Percentiles rank a stretch among this genome's conserved stretches.
Conservation (phyloP, 495 filamentous ascomycete species). For the Neurospora cerealis region DNA sequence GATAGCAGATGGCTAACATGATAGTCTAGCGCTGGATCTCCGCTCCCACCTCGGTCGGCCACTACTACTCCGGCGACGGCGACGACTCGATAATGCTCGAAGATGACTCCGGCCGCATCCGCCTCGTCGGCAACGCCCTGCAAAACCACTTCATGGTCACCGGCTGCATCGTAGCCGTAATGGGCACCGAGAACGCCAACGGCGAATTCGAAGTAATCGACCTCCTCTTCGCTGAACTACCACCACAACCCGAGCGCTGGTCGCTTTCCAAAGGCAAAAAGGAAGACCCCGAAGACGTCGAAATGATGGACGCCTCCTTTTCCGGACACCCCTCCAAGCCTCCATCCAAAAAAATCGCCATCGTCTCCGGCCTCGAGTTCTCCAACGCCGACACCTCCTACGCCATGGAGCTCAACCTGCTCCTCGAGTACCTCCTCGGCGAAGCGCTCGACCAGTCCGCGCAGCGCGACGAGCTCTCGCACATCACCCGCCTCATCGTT, state of each 20-base stretch:
- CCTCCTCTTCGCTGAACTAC: conserved; percentile 74
- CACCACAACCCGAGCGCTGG: conserved; percentile 74
- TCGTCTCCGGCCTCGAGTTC: conserved; percentile 82
- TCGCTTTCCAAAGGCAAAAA: conserved; percentile 32
- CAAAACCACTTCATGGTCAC: conserved; percentile 65
- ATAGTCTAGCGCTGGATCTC: conserved; percentile 64
- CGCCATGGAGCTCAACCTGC: conserved; percentile 59
- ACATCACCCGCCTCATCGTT: conserved; percentile 78
- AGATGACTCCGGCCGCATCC: conserved; percentile 89
- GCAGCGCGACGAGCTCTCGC: conserved; percentile 45
- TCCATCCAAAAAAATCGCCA: conserved; percentile 59
- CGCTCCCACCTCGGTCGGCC: conserved; percentile 67
- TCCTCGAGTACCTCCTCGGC: conserved; percentile 81
- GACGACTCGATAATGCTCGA: conserved; percentile 74
- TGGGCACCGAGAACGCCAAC: conserved; percentile 86
- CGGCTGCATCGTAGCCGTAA: conserved; percentile 78
- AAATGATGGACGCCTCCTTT: conserved; percentile 30
- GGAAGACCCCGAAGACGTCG: conserved; percentile 30
- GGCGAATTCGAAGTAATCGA: conserved; percentile 92
- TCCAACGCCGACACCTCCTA: conserved; percentile 61
- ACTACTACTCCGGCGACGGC: conserved; percentile 56
- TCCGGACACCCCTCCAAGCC: conserved; percentile 7
- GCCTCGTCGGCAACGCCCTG: conserved; percentile 61
- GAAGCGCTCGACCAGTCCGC: conserved; percentile 52
- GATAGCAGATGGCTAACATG: not conserved